Percentiles rank a stretch among this genome's conserved stretches.
Conservation (phyloP, 1,284 basidiomycete genomes). For the Ceratobasidium sp. region DNA sequence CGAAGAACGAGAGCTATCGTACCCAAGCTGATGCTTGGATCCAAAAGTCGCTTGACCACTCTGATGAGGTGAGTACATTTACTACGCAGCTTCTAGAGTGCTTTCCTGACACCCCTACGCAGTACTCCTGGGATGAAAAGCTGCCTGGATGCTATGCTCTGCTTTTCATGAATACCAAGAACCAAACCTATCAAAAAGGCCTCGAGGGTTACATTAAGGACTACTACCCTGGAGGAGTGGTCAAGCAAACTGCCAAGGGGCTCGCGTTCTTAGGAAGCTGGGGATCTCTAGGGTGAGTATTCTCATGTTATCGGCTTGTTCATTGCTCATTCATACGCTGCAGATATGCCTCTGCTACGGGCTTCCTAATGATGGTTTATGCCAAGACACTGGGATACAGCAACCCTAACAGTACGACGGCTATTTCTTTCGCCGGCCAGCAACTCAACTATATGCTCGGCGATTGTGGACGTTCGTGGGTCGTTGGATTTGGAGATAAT, state of each 20-base stretch:
- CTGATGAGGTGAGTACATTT: conserved; percentile 33
- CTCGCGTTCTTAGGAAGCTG: conserved; percentile 45
- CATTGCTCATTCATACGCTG: neutral
- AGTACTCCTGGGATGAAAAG: conserved; percentile 50
- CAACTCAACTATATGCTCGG: conserved; percentile 49
- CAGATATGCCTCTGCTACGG: conserved; percentile 45
- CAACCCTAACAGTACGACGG: conserved; percentile 23
- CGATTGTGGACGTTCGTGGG: conserved; percentile 48
- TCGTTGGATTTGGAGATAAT: conserved; percentile 48
- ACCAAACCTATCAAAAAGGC: conserved; percentile 43
- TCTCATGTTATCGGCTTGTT: neutral
- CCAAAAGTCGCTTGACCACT: conserved; percentile 40
- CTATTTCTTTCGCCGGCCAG: conserved; percentile 44
- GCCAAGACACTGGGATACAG: conserved; percentile 43
- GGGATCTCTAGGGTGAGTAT: conserved; percentile 45
- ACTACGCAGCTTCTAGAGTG: neutral
- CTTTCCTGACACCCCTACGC: neutral
- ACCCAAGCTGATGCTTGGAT: conserved; percentile 42
- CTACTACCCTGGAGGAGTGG: conserved; percentile 45
- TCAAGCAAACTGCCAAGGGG: conserved; percentile 48
- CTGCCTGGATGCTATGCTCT: conserved; percentile 44
- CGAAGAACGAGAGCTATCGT: conserved; percentile 45
- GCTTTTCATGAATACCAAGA: conserved; percentile 44
- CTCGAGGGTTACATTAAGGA: conserved; percentile 39
- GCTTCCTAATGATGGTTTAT: conserved; percentile 48